These are phyloP conservation scores for Salix viminalis DNA, from an alignment of 345 rosid genomes.

Conservation along the genomic window DNA sequence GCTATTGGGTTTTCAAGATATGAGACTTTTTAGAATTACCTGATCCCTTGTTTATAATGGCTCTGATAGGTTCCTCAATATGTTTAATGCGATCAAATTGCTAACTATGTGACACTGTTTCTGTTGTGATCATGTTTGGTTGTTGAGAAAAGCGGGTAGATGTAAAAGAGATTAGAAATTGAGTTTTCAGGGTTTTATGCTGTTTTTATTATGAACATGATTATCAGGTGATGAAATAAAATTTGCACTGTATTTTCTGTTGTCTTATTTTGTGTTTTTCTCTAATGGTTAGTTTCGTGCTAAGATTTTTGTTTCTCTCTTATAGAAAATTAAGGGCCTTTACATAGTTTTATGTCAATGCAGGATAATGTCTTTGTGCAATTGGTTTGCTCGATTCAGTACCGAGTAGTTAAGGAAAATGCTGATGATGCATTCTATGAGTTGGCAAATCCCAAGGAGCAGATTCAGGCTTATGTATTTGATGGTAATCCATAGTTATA, in stretches of 20 bases:
- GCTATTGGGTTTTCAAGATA: background rate
- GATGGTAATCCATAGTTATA: constrained; percentile 49
- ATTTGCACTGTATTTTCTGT: background rate
- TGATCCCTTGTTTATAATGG: background rate
- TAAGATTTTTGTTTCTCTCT: background rate
- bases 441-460: constrained; percentile 85
- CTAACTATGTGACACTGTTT: background rate
- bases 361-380: constrained; percentile 98
- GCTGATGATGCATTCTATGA: constrained; percentile 99
- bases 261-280: background rate
- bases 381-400: constrained; percentile 87
- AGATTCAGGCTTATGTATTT: constrained; percentile 93
- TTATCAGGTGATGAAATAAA: background rate
- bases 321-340: background rate
- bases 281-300: background rate
- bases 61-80: background rate
- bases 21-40: background rate
- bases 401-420: constrained; percentile 56
- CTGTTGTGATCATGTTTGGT: background rate
- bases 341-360: background rate
- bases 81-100: background rate
- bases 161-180: background rate
- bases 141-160: background rate
- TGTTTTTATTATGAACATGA: background rate
- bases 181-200: background rate